Base-by-base conservation (phyloP, 208 protist species). In the Leptomonas pyrrhocoris region DNA sequence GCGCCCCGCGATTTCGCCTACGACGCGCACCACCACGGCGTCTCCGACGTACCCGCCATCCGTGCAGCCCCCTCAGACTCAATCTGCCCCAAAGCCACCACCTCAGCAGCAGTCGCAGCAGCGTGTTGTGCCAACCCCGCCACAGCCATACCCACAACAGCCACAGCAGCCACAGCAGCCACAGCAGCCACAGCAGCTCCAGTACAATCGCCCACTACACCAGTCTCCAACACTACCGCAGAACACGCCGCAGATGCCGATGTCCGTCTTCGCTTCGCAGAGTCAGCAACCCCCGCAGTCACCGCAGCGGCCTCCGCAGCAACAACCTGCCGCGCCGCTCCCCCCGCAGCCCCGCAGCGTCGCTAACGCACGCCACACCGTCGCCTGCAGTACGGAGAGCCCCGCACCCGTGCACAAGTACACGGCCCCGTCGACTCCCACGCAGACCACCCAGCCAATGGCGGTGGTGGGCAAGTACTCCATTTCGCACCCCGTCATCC, bases 341-440 rank as follows among this genome's bases (percentile, higher is more conserved):
- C 70, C 50, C 0, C 70, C 60, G 19, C 70, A 68, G 30, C 70
- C 70, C 7, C 70, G 70, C 43, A 75, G 70, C 54, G 45, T 48
- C 45, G 55, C 34, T 6, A 68, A 56, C 30, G 50, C 70, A 0
- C 58, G 58, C 45, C 43, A 50, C 16, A 40, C 43, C 28, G 5
- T 50, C 28, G 25, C 43, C 16, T 43, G 28, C 28, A 5, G 1
- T 0, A 45, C 58, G n/a, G 58, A 53, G 34, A 53, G 45, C 28
- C 34, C 43, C 11, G 11, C 58, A 2, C 45, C 45, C 4, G 27
- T 28, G 34, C 36, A 23, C 28, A 3, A 11, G 34, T 53, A 53
- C 58, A 56, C 58, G 19, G 8, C 28, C 5, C 16, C 57, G 1
- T 4, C 21, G 12, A 16, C 58, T 5, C 18, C 40, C 28, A 9